Evolutionary conservation across 208 protist genomes (phyloP), one percentile per base, ranked within the genome.

Genomic region (Naegleria fowleri): DNA sequence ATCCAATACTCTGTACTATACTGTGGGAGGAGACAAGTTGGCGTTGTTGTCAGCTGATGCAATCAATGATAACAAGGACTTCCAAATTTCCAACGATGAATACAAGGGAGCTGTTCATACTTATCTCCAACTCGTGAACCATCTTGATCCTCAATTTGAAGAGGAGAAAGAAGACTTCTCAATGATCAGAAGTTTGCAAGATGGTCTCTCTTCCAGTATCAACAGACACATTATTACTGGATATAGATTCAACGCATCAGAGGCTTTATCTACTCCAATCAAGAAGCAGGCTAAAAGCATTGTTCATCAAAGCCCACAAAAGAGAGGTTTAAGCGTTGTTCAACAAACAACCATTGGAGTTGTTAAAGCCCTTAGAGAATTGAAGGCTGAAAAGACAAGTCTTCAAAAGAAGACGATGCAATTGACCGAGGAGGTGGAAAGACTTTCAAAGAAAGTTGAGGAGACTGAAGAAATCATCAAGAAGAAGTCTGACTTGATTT

Each of bases 401-500:
- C 36, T 88, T 15, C 39, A 88, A 39, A 88, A 58, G 41, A 39
- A 88, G 33, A 16, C 13, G 0, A 19, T 29, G 4, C n/a, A 88
- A 39, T 88, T 48, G 5, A 58, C 19, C 2, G 43, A 58, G 4
- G 33, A 58, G 58, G 22, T 58, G 3, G 39, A 36, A 40, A 29
- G 85, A 51, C 5, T 88, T 11, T 39, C 19, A 33, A 88, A 88
- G 41, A 58, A 13, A 29, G n/a, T 7, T 16, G 25, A 29, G 2
- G 85, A 88, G n/a, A 58, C 33, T 9, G 85, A 88, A 38, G 85
- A 58, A 88, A 48, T 40, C 2, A 36, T 39, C 41, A 88, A 33
- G 40, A 88, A 88, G 85, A 88, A 88, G 36, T 22, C 19, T 40
- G 85, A 88, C 5, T 88, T 88, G n/a, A 29, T 88, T 7, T 29